Evolutionary conservation across 176 grass and related monocot species (phyloP), one percentile per base, ranked within the genome.

Genomic region (Chloris gayana): DNA sequence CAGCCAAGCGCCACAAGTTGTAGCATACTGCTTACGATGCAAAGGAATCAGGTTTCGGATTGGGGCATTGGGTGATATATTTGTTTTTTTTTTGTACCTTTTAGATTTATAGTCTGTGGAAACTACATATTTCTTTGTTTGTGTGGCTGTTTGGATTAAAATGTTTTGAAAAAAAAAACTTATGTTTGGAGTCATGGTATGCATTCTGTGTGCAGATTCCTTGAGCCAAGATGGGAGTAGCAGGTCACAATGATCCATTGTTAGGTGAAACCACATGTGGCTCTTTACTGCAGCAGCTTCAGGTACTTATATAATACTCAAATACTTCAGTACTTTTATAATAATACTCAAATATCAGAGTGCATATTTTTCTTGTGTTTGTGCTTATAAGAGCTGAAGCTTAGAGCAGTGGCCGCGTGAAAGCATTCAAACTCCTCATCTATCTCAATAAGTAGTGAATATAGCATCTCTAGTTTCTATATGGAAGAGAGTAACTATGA

Each of bases 201-300:
- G 57, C 17, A 50, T 22, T 18, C 53, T 18, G 21, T 56, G 37
- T 87, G 80, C 85, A 93, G 95, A 68, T 82, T 78, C 2, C 2
- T 87, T 85, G 27, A 86, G 58, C 71, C 78, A 83, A 76, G 82
- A 98, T 98, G 95, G 95, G 77, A 61, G 84, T 85, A 63, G 78
- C 77, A 32, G 96, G 84, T 54, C 85, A 80, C 22, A 74, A 80
- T 29, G 85, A 98, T 89, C 85, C 88, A 49, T 93, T 98, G 62
- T 71, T 95, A 74, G 84, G 86, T 72, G 70, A 84, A 82, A 95
- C 88, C 25, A 95, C 92, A 66, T 95, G 96, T 39, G 90, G 88
- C 1, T 91, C 92, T 88, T 86, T 98, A 80, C 86, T 98, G 72
- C 96, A 95, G 61, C 79, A 98, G 46, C 88, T 98, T 68, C 90